Evolutionary conservation across 1,139 yeast genomes (phyloP).

Genomic region (Scheffersomyces insectosa): DNA sequence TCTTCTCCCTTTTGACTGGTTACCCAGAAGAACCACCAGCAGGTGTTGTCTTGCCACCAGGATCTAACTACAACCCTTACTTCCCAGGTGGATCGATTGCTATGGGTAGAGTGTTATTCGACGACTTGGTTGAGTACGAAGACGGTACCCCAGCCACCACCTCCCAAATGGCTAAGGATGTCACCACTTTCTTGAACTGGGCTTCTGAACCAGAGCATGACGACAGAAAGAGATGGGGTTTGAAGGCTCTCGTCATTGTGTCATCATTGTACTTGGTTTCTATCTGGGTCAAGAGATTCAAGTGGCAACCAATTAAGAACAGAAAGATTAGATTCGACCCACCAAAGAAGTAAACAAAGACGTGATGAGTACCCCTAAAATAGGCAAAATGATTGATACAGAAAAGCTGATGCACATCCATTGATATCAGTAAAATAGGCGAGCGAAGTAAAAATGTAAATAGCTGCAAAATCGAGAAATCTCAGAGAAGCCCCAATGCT

Average conservation of each 20-base stretch:
- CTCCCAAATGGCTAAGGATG: constrained; percentile 99
- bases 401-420: too few relatives aligned
- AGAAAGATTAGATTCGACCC: constrained; percentile 94
- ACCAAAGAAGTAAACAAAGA: constrained; percentile 59
- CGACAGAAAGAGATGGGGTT: constrained; percentile 95
- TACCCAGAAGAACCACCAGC: constrained; percentile 99
- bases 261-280: constrained; percentile 81
- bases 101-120: constrained; percentile 97
- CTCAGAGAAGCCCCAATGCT: too few relatives aligned
- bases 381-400: too few relatives aligned
- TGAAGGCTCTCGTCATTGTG: constrained; percentile 82
- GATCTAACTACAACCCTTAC: constrained; percentile 97
- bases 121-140: constrained; percentile 95
- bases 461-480: too few relatives aligned
- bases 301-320: constrained; percentile 95
- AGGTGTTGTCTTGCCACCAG: constrained; percentile 90
- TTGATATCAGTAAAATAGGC: too few relatives aligned
- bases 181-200: constrained; percentile 94
- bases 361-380: background rate
- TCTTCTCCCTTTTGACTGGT: constrained; percentile 93
- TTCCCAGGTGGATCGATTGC: constrained; percentile 99
- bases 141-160: constrained; percentile 99
- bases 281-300: constrained; percentile 95
- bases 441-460: too few relatives aligned
- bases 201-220: constrained; percentile 99